Evolutionary conservation across 2,329 filamentous ascomycete species (phyloP), one percentile per base, ranked within the genome.

Genomic region (Acarospora socialis): DNA sequence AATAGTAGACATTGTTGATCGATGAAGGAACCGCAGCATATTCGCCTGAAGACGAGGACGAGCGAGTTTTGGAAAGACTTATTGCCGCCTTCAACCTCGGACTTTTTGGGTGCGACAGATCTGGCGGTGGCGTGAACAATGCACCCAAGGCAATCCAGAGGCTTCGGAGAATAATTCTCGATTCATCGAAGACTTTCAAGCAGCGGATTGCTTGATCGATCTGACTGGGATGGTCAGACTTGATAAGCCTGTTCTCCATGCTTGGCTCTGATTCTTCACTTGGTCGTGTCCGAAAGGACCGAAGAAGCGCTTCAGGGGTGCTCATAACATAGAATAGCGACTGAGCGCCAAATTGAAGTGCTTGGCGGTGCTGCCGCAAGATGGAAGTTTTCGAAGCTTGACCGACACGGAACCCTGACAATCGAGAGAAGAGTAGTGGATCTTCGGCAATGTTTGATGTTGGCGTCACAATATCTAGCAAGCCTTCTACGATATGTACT

Each of bases 241-340:
- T n/a, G n/a, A 23, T 13, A 36, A 21, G 33, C 21, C 21, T 39
- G 18, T 23, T 22, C 16, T 9, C 33, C 15, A 22, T 17, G 10
- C 5, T 29, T 16, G 37, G 33, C 9, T 28, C 32, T 13, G 23
- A 27, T 14, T 34, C 28, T 13, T 28, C 34, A 4, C 5, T 13
- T 5, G 2, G 19, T 12, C 12, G 30, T 25, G 2, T 34, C 30
- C 49, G 45, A 43, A 63, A 61, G 6, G 60, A 62, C 22, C 39
- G 46, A 4, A 61, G 31, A 7, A 64, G 49, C 27, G 59, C 53
- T 18, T 42, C 49, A 14, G 55, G 50, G 31, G 46, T 54, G 38
- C 59, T 54, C 26, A 65, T 38, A 9, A 57, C 50, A 37, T 56
- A 64, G 35, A 54, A 57, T 1, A 61, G 48, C 33, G 58, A 62